Conservation (phyloP, 108 stramenopile species). For the Bacterosira constricta region DNA sequence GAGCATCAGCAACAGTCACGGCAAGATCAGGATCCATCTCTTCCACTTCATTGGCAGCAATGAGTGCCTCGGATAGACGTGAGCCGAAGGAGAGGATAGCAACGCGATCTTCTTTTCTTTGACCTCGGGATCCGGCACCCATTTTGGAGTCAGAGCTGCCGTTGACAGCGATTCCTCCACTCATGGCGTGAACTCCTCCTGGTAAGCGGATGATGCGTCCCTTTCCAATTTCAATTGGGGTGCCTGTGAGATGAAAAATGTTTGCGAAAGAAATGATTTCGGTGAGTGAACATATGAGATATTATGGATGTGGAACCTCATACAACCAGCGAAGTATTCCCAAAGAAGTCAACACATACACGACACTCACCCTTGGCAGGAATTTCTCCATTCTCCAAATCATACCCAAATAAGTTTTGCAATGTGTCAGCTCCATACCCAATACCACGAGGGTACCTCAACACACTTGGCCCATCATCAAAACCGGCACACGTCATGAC, state of each 20-base stretch:
- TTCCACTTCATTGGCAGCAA: conserved; percentile 93
- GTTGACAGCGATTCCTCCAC: conserved; percentile 45
- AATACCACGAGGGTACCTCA: conserved; percentile 92
- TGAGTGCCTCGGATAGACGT: conserved; percentile 84
- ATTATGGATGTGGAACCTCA: too few relatives aligned
- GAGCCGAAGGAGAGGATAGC: conserved; percentile 93
- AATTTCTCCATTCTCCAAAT: conserved; percentile 79
- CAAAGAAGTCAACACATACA: too few relatives aligned
- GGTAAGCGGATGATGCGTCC: conserved; percentile 89
- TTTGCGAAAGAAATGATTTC: not conserved
- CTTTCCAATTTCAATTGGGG: conserved; percentile 90
- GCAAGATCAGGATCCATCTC: conserved; percentile 78
- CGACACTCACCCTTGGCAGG: conserved; percentile 70
- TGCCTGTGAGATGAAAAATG: conserved; percentile 48
- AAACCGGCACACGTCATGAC: conserved; percentile 88
- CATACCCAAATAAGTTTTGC: conserved; percentile 83
- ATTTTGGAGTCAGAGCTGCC: conserved; percentile 44
- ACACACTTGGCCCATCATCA: conserved; percentile 88
- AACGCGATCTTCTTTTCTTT: conserved; percentile 80
- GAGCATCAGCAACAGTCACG: conserved; percentile 95
- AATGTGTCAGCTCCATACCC: conserved; percentile 93
- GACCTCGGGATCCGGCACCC: conserved; percentile 62
- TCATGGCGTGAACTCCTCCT: conserved; percentile 69
- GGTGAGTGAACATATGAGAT: too few relatives aligned
- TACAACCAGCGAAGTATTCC: too few relatives aligned